A percentile compares a stretch with the other conserved stretches of the same genome.
Evolutionary conservation across 805 yeast genomes (phyloP).

Genomic region (Jamesozyma spencerorum): DNA sequence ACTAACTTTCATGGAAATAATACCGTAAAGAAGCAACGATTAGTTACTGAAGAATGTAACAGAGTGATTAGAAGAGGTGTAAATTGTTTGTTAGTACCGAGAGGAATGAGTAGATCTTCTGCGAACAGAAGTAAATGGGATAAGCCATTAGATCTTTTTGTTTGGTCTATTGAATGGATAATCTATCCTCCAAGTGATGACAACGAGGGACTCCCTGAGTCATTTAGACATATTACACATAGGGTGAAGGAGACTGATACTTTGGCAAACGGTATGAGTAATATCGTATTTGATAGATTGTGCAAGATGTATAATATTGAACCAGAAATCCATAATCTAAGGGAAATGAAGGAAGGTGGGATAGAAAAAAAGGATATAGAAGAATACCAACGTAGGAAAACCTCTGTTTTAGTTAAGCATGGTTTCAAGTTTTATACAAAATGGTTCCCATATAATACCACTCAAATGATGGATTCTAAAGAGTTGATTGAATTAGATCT

Average conservation of each 20-base stretch:
- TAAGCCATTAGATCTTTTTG: slow-evolving; percentile 46
- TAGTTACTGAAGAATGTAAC: slow-evolving; percentile 4
- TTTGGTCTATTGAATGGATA: slow-evolving; percentile 78
- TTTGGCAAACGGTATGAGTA: slow-evolving; percentile 27
- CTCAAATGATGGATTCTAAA: slow-evolving; percentile 26
- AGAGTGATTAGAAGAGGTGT: slow-evolving; percentile 52
- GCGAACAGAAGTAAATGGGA: slow-evolving; percentile 66
- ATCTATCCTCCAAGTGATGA: slow-evolving; percentile 26
- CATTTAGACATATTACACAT: slow-evolving; percentile 31
- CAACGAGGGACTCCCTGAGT: slow-evolving; percentile 12
- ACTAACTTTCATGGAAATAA: slow-evolving; percentile 19
- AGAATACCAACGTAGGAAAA: slow-evolving; percentile 12
- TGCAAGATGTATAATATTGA: slow-evolving; percentile 12
- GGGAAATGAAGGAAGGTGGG: neutral
- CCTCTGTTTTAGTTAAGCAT: slow-evolving; percentile 8
- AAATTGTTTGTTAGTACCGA: slow-evolving; percentile 50
- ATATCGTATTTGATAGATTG: slow-evolving; percentile 23
- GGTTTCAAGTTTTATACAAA: slow-evolving; percentile 20
- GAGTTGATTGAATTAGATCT: slow-evolving; percentile 34
- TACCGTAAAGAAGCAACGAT: slow-evolving; percentile 11
- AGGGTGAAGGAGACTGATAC: slow-evolving; percentile 29
- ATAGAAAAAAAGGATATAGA: neutral
- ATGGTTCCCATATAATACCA: slow-evolving; percentile 28
- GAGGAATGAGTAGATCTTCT: slow-evolving; percentile 62
- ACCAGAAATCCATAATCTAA: neutral